Conservation (phyloP, 257 asterid genomes). For the Thymus mandschuricus region DNA sequence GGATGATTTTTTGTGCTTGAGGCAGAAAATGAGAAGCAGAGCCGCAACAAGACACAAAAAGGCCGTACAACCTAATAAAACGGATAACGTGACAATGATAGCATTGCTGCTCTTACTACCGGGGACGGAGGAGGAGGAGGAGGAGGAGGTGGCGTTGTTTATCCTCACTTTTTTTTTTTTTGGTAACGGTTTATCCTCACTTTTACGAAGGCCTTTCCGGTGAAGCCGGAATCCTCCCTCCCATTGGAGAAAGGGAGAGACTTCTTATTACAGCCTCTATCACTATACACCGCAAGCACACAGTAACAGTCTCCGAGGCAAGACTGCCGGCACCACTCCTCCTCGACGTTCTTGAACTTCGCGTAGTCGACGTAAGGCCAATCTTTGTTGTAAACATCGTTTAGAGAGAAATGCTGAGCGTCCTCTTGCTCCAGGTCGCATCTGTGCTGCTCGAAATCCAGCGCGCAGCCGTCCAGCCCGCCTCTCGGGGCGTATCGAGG, state of each 20-base stretch:
- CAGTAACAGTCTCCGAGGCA: neutral
- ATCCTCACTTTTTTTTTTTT: too few species aligned
- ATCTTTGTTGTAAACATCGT: neutral
- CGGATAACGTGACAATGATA: conserved; percentile 26
- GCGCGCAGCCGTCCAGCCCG: neutral
- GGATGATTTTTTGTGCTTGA: neutral
- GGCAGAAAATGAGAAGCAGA: neutral
- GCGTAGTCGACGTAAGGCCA: neutral
- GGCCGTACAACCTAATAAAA: conserved; percentile 23
- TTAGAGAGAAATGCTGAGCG: neutral
- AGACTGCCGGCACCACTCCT: neutral
- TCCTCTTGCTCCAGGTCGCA: neutral
- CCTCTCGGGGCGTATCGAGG: neutral
- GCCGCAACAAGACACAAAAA: neutral
- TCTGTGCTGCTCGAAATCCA: neutral
- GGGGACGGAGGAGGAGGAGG: neutral
- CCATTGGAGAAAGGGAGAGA: neutral
- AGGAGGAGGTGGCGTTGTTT: neutral
- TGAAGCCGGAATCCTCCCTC: neutral
- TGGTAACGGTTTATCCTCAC: neutral
- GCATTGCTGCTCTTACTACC: neutral
- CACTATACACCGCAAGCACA: neutral
- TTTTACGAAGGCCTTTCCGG: neutral
- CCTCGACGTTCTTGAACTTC: neutral
- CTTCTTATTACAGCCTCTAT: neutral